Evolutionary conservation across 2,329 filamentous ascomycete genomes (phyloP).

Genomic region (Aspergillus flavus): DNA sequence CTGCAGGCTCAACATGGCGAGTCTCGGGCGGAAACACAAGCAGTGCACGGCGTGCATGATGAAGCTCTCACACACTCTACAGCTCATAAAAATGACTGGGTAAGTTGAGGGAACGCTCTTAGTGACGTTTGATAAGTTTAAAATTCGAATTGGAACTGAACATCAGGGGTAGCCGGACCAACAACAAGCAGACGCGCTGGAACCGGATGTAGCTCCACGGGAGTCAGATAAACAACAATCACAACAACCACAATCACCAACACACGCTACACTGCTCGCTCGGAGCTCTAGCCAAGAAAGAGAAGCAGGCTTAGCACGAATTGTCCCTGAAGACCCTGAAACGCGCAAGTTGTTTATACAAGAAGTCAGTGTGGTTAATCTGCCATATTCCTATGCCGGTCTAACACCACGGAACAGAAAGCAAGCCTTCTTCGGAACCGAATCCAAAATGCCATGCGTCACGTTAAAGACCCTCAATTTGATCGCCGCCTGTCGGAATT

Average conservation of each 20-base stretch:
- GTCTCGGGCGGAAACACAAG: slow-evolving; percentile 3
- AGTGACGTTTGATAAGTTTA: background rate
- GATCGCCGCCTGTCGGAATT: slow-evolving; percentile 45
- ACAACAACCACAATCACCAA: slow-evolving; percentile 21
- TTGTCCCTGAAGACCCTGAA: slow-evolving; percentile 37
- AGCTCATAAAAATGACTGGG: slow-evolving; percentile 21
- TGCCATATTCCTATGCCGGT: background rate
- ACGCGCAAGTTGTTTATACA: slow-evolving; percentile 45
- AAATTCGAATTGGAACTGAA: slow-evolving; percentile 3
- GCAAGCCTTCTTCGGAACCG: slow-evolving; percentile 41
- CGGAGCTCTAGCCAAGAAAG: background rate
- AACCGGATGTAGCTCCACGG: slow-evolving; percentile 11
- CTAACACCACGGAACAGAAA: slow-evolving; percentile 34
- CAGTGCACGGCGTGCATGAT: slow-evolving; percentile 7
- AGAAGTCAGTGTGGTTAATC: slow-evolving; percentile 32
- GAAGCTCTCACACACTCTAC: slow-evolving; percentile 20
- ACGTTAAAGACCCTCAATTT: slow-evolving; percentile 40
- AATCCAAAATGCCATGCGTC: slow-evolving; percentile 45
- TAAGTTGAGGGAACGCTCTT: slow-evolving; percentile 5
- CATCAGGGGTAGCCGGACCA: slow-evolving; percentile 12
- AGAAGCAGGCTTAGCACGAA: slow-evolving; percentile 18
- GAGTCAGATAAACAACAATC: slow-evolving; percentile 19
- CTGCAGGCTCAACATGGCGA: slow-evolving; percentile 3
- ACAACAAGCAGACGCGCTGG: slow-evolving; percentile 23
- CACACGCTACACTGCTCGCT: slow-evolving; percentile 9